phyloP scores from a whole-genome alignment of 257 asterid species.

The Knoxia roxburghii region DNA sequence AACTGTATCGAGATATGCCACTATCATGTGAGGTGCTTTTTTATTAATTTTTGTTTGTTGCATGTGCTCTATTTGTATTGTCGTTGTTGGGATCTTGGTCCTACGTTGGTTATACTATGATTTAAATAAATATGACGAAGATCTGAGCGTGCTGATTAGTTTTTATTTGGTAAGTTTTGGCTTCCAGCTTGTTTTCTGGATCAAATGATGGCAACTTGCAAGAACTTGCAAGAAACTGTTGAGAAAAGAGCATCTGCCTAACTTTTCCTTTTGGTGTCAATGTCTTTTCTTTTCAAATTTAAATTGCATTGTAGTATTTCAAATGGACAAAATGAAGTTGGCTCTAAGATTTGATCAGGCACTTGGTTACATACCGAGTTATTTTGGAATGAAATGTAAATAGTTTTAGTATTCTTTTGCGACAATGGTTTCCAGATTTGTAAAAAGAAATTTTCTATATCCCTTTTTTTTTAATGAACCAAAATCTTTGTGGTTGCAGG shows the following conservation, averaged over 20 bases:
- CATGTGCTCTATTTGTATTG: conserved; percentile 1
- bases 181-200: neutral
- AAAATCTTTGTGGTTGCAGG: conserved; percentile 23
- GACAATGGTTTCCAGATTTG: neutral
- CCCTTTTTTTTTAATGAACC: neutral
- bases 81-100: conserved; percentile 6
- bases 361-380: neutral
- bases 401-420: neutral
- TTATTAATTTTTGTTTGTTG: neutral
- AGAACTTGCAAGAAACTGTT: neutral
- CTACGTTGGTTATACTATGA: neutral
- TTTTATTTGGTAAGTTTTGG: neutral
- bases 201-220: neutral
- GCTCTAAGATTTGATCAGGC: neutral
- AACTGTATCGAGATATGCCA: neutral
- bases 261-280: neutral
- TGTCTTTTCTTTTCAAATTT: neutral
- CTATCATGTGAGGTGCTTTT: neutral
- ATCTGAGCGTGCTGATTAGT: neutral
- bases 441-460: neutral
- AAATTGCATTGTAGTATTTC: neutral
- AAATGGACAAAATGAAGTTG: neutral
- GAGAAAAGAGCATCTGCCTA: neutral
- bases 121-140: neutral
- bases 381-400: neutral